Evolutionary conservation across 192 early-diverging fungal species (phyloP), one percentile per base, ranked within the genome.

Genomic region (Backusella westeae): DNA sequence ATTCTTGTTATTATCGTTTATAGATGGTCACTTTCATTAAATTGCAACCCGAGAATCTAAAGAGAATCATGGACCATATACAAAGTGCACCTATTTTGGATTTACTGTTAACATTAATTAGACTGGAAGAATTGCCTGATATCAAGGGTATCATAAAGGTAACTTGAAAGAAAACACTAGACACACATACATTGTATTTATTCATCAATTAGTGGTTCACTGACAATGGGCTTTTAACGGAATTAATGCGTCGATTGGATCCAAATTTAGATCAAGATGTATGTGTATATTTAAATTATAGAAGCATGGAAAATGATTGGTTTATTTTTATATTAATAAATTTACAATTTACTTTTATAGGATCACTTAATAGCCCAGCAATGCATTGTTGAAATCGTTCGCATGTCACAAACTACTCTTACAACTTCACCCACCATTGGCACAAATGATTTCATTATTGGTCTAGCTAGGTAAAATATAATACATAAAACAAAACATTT

Each of bases 1-100:
- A 2, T 32, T 32, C 32, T 0, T 32, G 7, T 68, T 36, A 36
- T 34, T 36, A 19, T 17, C 17, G 5, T 34, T 32, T 32, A 32
- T 68, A 96, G 94, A 94, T 96, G 89, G 79, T 99, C n/a, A 83
- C 89, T 41, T 97, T 95, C 77, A 93, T 99, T 68, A 88, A 91
- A 72, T 89, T 87, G 23, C 91, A 95, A 75, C 88, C 88, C 39
- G 87, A 93, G 67, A 90, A 95, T 19, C 89, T 98, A 0, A 71
- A 82, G 41, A 92, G 89, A 80, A 89, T 99, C 36, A 83, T 99
- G 8, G 83, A 81, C 56, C 97, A 99, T 79, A 87, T 99, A 81
- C 90, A 91, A 21, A 94, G 90, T 63, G 94, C 95, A 9, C 88
- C 96, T 1, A 93, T 97, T 49, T 93, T 93, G 68, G 97, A 99